Base-by-base conservation (phyloP, 1,139 yeast genomes). In the Barnettozyma hawaiiensis region DNA sequence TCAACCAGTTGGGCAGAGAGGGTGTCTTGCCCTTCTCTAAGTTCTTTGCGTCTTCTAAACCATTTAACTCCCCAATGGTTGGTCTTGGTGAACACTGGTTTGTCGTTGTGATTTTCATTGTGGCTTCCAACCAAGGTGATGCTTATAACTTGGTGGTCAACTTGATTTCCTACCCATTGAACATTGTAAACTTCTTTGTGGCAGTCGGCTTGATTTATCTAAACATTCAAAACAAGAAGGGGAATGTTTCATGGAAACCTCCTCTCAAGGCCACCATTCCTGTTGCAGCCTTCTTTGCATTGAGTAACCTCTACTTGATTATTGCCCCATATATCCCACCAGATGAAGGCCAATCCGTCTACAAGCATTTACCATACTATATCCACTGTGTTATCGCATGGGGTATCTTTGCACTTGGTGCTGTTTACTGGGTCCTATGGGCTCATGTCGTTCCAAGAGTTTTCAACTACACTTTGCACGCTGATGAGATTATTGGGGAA, bases 311-410 rank as follows among this genome's bases (percentile, higher is more conserved):
- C 22, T 86, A 85, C 59, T 69, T 86, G 58, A 73, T 85, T 44
- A 75, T 76, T 46, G 92, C 95, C 36, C 96, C 96, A 42, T 85
- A 83, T 60, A 73, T 86, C 50, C 90, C 94, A 33, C 95, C 95
- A 41, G 59, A 71, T 28, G 67, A 59, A 32, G 85, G 82, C 28
- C 84, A 82, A 64, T 69, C 71, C 39, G 89, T 82, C 45, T 85
- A 84, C 70, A 65, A 76, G 37, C 55, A 61, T 43, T 66, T 84
- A 55, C 95, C 94, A 32, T 86, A 85, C 67, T 86, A 78, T 73
- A 73, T 82, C 44, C 95, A 85, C 61, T 81, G 90, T 57, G 95
- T 85, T 40, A 87, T 84, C 19, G 82, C 94, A 10, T 76, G 89
- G 81, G 92, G 82, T 49, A 71, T 86, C 36, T 82, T 86, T 54